Evolutionary conservation across 768 basidiomycete species (phyloP).

Genomic region (Naematelia aurantialba): DNA sequence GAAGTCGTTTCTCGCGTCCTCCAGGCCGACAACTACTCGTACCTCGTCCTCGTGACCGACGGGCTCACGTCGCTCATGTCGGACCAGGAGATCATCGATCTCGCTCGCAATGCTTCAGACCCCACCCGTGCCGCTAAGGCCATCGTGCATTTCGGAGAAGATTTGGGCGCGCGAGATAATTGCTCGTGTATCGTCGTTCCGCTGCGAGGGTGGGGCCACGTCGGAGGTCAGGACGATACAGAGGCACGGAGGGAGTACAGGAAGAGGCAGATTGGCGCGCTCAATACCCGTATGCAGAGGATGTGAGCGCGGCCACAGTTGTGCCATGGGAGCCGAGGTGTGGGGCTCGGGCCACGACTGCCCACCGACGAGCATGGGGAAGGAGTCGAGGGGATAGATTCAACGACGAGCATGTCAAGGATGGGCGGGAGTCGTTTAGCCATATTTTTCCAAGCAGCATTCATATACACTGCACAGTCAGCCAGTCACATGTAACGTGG

Average conservation of each 20-base stretch:
- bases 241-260: conserved; percentile 78
- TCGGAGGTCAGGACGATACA: conserved; percentile 74
- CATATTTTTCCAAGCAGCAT: no score
- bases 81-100: conserved; percentile 90
- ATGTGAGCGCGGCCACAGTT: no score
- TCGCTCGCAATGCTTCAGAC: conserved; percentile 66
- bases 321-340: no score
- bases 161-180: conserved; percentile 84
- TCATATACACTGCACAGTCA: no score
- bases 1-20: conserved; percentile 74
- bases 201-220: conserved; percentile 82
- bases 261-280: conserved; percentile 46
- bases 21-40: conserved; percentile 79
- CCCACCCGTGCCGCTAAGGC: conserved; percentile 77
- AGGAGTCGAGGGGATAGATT: no score
- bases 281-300: conserved; percentile 50
- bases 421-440: no score
- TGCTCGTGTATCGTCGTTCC: conserved; percentile 87
- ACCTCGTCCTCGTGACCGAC: conserved; percentile 84
- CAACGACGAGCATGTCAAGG: no score
- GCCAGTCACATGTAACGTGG: no score
- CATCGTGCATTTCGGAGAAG: conserved; percentile 81
- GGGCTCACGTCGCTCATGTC: conserved; percentile 87
- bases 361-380: no score
- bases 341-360: no score